A percentile compares a stretch with the other conserved stretches of the same genome.
These are phyloP conservation scores for Aspergillus funiculosus DNA, from an alignment of 495 filamentous ascomycete species.

Conservation along the genomic window DNA sequence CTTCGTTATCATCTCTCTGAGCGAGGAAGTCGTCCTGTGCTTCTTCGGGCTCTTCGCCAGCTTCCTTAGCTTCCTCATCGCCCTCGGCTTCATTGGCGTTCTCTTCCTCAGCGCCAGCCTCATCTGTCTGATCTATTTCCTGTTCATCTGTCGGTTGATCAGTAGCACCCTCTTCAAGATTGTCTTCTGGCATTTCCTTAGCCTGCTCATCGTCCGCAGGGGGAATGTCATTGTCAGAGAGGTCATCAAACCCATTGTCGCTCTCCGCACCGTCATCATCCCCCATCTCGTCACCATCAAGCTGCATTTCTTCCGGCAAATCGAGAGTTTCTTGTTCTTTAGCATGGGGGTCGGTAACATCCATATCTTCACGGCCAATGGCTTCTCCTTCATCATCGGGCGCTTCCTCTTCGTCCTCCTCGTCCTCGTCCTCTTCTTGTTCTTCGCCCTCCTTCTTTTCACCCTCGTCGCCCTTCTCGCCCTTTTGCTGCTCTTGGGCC, in stretches of 20 bases:
- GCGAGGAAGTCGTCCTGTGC: constrained; percentile 39
- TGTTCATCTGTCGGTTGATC: constrained; percentile 24
- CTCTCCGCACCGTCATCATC: constrained; percentile 56
- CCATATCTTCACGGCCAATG: constrained; percentile 53
- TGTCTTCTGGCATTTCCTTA: constrained; percentile 23
- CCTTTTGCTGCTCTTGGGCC: constrained; percentile 46
- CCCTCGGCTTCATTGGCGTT: constrained; percentile 25
- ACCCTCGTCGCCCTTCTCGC: constrained; percentile 45
- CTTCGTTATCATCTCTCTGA: constrained; percentile 40
- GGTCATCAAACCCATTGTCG: constrained; percentile 65
- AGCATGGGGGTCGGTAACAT: constrained; percentile 62
- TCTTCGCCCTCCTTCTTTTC: constrained; percentile 46
- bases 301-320: constrained; percentile 62
- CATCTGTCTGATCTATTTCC: constrained; percentile 37
- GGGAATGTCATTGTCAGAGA: constrained; percentile 60
- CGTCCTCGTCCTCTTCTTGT: constrained; percentile 49
- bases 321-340: constrained; percentile 66
- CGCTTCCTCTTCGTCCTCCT: constrained; percentile 52
- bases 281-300: constrained; percentile 60
- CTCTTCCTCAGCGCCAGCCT: constrained; percentile 37
- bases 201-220: constrained; percentile 39
- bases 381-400: constrained; percentile 58
- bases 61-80: constrained; percentile 48
- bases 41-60: constrained; percentile 45
- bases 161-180: constrained; percentile 31